Percentiles rank a stretch among this genome's conserved stretches.
phyloP scores from a whole-genome alignment of 495 filamentous ascomycete genomes.

The Podospora pseudoanserina region DNA sequence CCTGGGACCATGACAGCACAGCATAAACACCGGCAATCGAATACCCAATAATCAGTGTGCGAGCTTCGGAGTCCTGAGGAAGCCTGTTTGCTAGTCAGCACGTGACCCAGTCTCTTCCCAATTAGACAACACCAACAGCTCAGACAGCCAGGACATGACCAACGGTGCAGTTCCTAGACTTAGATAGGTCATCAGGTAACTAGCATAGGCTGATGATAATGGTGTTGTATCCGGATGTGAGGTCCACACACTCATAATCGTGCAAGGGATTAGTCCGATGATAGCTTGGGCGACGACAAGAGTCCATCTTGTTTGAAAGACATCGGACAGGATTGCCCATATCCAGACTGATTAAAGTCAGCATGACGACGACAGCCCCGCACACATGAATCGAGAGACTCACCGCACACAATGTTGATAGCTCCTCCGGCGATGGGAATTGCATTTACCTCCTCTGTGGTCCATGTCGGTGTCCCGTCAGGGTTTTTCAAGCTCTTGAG shows the following conservation, averaged over 20 bases:
- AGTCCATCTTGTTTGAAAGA: conserved; percentile 36
- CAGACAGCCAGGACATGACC: conserved; percentile 41
- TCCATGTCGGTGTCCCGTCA: conserved; percentile 36
- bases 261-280: conserved; percentile 38
- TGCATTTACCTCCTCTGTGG: conserved; percentile 35
- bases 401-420: conserved; percentile 37
- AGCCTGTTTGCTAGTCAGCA: conserved; percentile 15
- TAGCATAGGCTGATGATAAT: conserved; percentile 35
- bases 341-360: conserved; percentile 32
- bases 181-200: conserved; percentile 40
- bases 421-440: conserved; percentile 39
- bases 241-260: conserved; percentile 41
- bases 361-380: not conserved
- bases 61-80: conserved; percentile 39
- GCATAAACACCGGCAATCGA: conserved; percentile 41
- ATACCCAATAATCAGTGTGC: conserved; percentile 38
- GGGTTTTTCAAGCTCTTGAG: conserved; percentile 33
- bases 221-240: conserved; percentile 29
- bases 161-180: conserved; percentile 38
- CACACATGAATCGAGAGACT: not conserved
- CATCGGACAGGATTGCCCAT: conserved; percentile 40
- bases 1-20: conserved; percentile 40
- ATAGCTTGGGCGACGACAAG: conserved; percentile 38
- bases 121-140: conserved; percentile 26
- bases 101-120: no score